These are phyloP conservation scores for Paramecium tetraurelia DNA, from an alignment of 73 alveolate species.

Conservation along the genomic window DNA sequence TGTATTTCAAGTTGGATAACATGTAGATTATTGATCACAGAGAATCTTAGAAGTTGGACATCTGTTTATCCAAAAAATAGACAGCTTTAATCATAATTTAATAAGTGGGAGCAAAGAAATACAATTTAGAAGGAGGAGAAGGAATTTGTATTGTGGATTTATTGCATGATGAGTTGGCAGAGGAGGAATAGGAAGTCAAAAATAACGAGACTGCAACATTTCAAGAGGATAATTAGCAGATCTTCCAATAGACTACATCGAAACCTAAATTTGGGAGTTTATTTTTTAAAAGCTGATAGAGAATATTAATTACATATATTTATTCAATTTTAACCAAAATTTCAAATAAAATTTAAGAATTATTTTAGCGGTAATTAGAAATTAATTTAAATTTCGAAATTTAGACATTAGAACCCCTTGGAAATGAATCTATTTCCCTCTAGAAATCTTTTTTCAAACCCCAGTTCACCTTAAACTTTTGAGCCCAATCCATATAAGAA, in stretches of 20 bases:
- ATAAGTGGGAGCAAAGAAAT: background rate
- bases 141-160: constrained; percentile 22
- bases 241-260: background rate
- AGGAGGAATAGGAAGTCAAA: background rate
- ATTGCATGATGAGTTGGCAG: background rate
- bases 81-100: background rate
- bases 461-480: background rate
- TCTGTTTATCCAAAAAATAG: background rate
- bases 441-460: background rate
- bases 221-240: background rate
- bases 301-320: background rate
- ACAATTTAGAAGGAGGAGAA: constrained; percentile 26
- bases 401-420: background rate
- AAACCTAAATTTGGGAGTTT: background rate
- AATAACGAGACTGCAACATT: background rate
- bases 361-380: background rate
- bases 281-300: background rate
- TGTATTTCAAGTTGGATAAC: background rate
- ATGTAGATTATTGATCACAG: constrained; percentile 21
- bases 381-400: background rate
- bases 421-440: background rate
- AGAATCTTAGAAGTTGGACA: background rate
- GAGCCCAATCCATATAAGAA: background rate
- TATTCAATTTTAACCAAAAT: background rate
- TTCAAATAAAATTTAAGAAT: background rate